Conservation (phyloP, 257 asterid species). For the Solanum habrochaites region DNA sequence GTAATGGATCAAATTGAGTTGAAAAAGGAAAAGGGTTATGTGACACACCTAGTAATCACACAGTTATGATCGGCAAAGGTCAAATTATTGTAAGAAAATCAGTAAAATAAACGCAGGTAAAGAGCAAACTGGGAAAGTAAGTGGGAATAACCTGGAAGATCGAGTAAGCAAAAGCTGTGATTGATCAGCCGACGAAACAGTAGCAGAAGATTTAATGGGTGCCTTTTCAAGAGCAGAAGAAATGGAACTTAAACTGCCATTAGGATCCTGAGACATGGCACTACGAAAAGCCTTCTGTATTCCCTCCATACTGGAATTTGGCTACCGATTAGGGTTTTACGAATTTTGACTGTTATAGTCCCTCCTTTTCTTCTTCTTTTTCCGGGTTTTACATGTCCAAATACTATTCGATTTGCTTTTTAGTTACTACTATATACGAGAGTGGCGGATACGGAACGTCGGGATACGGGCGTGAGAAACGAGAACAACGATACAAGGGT, state of each 20-base stretch:
- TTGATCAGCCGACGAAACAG: conserved; percentile 23
- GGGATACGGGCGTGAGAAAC: too few relatives aligned
- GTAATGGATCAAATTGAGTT: neutral
- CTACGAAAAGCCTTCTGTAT: conserved; percentile 31
- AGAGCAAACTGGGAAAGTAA: neutral
- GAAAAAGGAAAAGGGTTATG: neutral
- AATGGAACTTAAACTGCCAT: conserved; percentile 16
- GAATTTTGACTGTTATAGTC: neutral
- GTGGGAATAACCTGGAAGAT: conserved; percentile 31
- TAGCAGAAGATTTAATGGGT: conserved; percentile 18
- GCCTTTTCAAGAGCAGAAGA: conserved; percentile 44
- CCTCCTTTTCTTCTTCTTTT: neutral
- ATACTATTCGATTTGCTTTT: too few relatives aligned
- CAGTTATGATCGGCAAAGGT: neutral
- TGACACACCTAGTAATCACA: neutral
- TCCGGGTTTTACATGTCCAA: neutral
- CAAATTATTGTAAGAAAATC: neutral
- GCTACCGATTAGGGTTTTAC: neutral
- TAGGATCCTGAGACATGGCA: conserved; percentile 33
- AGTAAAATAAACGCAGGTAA: neutral
- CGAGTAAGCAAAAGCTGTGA: conserved; percentile 37
- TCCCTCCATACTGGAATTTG: conserved; percentile 38
- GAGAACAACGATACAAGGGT: too few relatives aligned
- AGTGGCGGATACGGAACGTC: too few relatives aligned
- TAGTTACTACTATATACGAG: too few relatives aligned